Conservation (phyloP, 495 filamentous ascomycete species). For the Talaromyces liani region DNA sequence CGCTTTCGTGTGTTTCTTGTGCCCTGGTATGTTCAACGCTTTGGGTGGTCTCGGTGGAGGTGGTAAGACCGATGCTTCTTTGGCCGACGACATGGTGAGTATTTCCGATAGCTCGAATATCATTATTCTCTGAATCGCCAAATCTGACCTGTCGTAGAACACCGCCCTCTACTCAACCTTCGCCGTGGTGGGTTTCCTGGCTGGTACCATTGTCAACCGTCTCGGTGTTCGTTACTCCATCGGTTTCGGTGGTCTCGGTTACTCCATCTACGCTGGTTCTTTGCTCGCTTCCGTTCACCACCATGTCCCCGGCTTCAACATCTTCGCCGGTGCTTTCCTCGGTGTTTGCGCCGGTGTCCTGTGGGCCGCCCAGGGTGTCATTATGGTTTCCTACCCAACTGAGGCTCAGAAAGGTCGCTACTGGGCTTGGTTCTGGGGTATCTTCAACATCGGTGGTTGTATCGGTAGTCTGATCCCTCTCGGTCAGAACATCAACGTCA, state of each 20-base stretch:
- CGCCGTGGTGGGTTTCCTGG: constrained; percentile 46
- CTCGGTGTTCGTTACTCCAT: constrained; percentile 35
- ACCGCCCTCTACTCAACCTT: constrained; percentile 59
- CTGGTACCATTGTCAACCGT: constrained; percentile 42
- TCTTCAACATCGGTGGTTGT: constrained; percentile 46
- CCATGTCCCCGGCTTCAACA: constrained; percentile 63
- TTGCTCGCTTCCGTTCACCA: constrained; percentile 60
- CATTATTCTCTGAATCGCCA: background rate
- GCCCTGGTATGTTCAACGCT: constrained; percentile 77
- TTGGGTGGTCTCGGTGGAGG: constrained; percentile 46
- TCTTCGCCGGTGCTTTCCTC: constrained; percentile 50
- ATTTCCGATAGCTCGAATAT: background rate
- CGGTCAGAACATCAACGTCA: constrained; percentile 35
- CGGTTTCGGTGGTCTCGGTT: constrained; percentile 38
- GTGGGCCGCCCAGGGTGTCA: constrained; percentile 45
- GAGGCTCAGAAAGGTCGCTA: constrained; percentile 42
- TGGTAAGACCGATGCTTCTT: constrained; percentile 33
- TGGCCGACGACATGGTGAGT: constrained; percentile 37
- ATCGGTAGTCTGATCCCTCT: constrained; percentile 44
- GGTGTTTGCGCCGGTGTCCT: constrained; percentile 42
- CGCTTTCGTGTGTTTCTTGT: constrained; percentile 70
- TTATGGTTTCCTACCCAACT: constrained; percentile 46
- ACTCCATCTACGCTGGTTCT: constrained; percentile 37
- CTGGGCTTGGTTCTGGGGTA: constrained; percentile 46
- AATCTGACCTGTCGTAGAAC: constrained; percentile 13